phyloP scores from a whole-genome alignment of 2,329 filamentous ascomycete species.

The Daldinia eschscholtzii region DNA sequence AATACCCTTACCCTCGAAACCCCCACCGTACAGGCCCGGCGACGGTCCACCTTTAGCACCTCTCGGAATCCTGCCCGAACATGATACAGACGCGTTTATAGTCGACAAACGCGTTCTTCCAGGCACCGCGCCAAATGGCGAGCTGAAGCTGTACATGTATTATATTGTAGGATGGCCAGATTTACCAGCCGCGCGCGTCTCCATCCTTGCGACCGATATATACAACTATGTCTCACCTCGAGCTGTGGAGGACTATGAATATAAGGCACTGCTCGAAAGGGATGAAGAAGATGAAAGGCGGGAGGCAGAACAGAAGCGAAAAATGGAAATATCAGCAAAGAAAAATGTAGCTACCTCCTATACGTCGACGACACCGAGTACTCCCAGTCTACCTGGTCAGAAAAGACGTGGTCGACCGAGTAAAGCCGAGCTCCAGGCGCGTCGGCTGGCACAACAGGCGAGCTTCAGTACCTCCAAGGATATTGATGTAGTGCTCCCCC shows the following conservation, averaged over 20 bases:
- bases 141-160: slow-evolving; percentile 58
- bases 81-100: slow-evolving; percentile 70
- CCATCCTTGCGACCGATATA: slow-evolving; percentile 62
- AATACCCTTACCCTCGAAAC: slow-evolving; percentile 52
- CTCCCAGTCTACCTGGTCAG: slow-evolving; percentile 11
- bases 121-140: slow-evolving; percentile 45
- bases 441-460: slow-evolving; percentile 43
- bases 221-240: slow-evolving; percentile 70
- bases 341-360: slow-evolving; percentile 22
- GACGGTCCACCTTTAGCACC: slow-evolving; percentile 63
- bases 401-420: slow-evolving; percentile 49
- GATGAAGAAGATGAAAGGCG: slow-evolving; percentile 55
- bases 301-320: slow-evolving; percentile 44
- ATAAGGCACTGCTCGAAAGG: slow-evolving; percentile 57
- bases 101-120: slow-evolving; percentile 65
- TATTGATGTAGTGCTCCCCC: slow-evolving; percentile 49
- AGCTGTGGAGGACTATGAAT: slow-evolving; percentile 70
- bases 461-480: slow-evolving; percentile 40
- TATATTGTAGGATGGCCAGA: slow-evolving; percentile 70
- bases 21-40: slow-evolving; percentile 58
- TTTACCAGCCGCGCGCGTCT: slow-evolving; percentile 61
- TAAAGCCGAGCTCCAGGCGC: slow-evolving; percentile 48
- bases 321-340: slow-evolving; percentile 41
- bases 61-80: slow-evolving; percentile 61
- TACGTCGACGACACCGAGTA: slow-evolving; percentile 21